Conservation (phyloP, 345 rosid genomes). For the Gossypium longicalyx region DNA sequence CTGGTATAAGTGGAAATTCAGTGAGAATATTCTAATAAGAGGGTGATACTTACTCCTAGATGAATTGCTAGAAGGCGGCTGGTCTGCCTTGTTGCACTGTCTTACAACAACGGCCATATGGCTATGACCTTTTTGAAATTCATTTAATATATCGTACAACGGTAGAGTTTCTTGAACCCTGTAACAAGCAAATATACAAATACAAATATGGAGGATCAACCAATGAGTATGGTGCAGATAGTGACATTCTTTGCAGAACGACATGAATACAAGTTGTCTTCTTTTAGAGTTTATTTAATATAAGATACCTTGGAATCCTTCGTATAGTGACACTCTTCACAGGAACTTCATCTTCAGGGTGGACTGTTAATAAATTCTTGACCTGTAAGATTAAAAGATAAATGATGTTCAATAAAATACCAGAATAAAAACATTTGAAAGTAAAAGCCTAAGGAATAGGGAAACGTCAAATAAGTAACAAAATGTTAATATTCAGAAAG, state of each 20-base stretch:
- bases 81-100: conserved; percentile 37
- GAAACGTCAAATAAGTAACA: background rate
- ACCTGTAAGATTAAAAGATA: conserved; percentile 37
- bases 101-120: conserved; percentile 96
- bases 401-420: background rate
- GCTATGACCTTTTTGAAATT: conserved; percentile 98
- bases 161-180: conserved; percentile 91
- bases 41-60: conserved; percentile 33
- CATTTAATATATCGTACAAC: conserved; percentile 90
- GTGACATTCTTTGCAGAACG: background rate
- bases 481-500: background rate
- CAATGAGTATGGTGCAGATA: background rate
- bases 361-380: conserved; percentile 76
- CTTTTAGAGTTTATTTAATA: background rate
- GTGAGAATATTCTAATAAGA: background rate
- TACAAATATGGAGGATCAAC: background rate
- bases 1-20: background rate
- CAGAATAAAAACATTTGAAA: background rate
- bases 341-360: conserved; percentile 77
- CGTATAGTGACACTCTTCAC: conserved; percentile 85
- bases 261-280: background rate
- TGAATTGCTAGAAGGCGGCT: conserved; percentile 17
- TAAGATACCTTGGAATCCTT: conserved; percentile 75
- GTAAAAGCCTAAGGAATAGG: background rate
- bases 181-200: conserved; percentile 1